Conservation (phyloP, 2,329 filamentous ascomycete species). For the Cytospora paraplurivora region DNA sequence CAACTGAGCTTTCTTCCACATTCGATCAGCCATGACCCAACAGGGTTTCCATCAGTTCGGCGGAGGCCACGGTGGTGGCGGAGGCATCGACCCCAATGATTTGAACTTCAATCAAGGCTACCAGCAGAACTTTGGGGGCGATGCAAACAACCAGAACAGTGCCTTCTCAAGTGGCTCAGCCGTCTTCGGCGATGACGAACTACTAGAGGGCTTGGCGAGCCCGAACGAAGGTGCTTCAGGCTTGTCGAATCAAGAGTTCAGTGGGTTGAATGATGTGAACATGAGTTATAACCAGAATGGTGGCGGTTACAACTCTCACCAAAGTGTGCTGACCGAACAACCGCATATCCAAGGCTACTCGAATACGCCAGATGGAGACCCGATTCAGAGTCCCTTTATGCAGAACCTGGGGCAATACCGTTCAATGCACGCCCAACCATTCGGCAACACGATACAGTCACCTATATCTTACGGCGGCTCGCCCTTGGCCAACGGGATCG, state of each 20-base stretch:
- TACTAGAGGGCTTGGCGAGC: constrained; percentile 71
- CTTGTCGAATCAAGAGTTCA: constrained; percentile 59
- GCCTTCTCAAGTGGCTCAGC: constrained; percentile 78
- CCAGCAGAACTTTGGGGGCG: constrained; percentile 60
- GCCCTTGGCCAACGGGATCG: constrained; percentile 51
- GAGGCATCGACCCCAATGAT: constrained; percentile 80
- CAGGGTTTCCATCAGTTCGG: constrained; percentile 60
- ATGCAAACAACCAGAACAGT: constrained; percentile 60
- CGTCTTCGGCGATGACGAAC: constrained; percentile 83
- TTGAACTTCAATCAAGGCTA: constrained; percentile 67
- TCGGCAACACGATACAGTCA: constrained; percentile 57
- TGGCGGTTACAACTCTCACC: constrained; percentile 56
- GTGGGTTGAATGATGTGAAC: constrained; percentile 55
- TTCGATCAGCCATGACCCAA: constrained; percentile 50
- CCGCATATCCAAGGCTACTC: constrained; percentile 80
- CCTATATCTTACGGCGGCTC: constrained; percentile 54
- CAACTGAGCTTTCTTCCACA: neutral
- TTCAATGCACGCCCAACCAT: constrained; percentile 60
- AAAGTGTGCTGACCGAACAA: constrained; percentile 65
- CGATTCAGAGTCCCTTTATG: constrained; percentile 88
- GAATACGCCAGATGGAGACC: constrained; percentile 86
- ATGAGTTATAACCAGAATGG: constrained; percentile 56
- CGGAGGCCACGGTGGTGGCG: constrained; percentile 52
- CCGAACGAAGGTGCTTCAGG: constrained; percentile 55
- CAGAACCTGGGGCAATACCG: constrained; percentile 78